Evolutionary conservation across 192 early-diverging fungal species (phyloP).

Genomic region (Backusella tuberculispora): DNA sequence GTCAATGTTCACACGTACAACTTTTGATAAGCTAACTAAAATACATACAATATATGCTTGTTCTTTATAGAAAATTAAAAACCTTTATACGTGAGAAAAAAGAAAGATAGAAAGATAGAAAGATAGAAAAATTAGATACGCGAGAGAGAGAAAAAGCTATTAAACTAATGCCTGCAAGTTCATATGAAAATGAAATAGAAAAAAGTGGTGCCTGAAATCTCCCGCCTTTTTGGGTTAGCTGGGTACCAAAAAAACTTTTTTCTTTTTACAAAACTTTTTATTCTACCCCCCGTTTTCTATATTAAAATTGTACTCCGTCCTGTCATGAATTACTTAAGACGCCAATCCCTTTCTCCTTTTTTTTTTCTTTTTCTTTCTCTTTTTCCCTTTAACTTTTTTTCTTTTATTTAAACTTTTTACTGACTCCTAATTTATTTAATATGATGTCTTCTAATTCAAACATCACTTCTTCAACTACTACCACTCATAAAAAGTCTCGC

Average conservation of each 20-base stretch:
- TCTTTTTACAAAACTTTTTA: background rate
- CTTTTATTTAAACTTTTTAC: no score
- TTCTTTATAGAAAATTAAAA: background rate
- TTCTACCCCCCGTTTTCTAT: conserved; percentile 9
- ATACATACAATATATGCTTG: no score
- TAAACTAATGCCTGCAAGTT: background rate
- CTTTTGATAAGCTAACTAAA: no score
- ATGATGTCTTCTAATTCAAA: background rate
- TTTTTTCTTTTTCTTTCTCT: background rate
- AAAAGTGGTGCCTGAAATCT: conserved; percentile 23
- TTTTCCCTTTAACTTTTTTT: background rate
- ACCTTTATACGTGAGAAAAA: background rate
- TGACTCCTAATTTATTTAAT: background rate
- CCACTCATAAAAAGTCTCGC: conserved; percentile 13
- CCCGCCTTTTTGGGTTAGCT: conserved; percentile 12
- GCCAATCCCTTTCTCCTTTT: background rate
- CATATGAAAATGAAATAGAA: background rate
- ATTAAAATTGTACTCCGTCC: conserved; percentile 1
- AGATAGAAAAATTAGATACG: background rate
- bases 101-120: background rate
- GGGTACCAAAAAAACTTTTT: background rate
- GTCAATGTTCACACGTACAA: no score
- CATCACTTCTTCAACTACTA: background rate
- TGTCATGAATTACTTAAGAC: background rate
- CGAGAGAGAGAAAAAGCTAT: no score